phyloP scores from a whole-genome alignment of 2,329 filamentous ascomycete species.

The Colletotrichum tofieldiae region DNA sequence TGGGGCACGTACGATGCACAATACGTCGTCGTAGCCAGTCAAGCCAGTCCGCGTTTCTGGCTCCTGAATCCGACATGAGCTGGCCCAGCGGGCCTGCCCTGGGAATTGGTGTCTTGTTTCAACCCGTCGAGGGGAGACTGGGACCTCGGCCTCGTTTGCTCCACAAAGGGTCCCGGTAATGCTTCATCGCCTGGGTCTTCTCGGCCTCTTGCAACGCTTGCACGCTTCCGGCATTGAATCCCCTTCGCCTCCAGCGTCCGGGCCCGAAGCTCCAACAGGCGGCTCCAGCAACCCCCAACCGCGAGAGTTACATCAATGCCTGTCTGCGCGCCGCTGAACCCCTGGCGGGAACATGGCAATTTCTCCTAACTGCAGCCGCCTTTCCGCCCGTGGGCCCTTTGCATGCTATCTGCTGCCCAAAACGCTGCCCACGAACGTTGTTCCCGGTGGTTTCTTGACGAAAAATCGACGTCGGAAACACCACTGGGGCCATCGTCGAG shows the following conservation, averaged over 20 bases:
- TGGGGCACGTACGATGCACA: neutral
- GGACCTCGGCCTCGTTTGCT: constrained; percentile 21
- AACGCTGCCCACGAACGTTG: neutral
- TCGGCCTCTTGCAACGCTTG: neutral
- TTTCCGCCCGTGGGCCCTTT: constrained; percentile 8
- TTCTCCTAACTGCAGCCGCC: neutral
- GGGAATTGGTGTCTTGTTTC: constrained; percentile 35
- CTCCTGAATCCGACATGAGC: constrained; percentile 10
- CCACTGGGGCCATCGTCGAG: neutral
- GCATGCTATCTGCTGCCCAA: neutral
- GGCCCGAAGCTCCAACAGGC: neutral
- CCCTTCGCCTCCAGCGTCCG: constrained; percentile 20
- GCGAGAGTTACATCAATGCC: constrained; percentile 12
- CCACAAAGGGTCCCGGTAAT: constrained; percentile 33
- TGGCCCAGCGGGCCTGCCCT: constrained; percentile 19
- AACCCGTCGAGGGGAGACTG: constrained; percentile 19
- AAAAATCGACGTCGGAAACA: neutral
- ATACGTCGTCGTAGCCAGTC: neutral
- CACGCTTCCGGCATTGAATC: neutral
- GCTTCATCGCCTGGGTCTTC: constrained; percentile 24
- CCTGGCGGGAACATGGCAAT: constrained; percentile 1
- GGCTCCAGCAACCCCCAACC: neutral
- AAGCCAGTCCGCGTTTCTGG: constrained; percentile 1
- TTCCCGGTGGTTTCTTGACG: neutral
- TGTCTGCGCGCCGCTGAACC: neutral